Base-by-base conservation (phyloP, 1,284 basidiomycete species). In the Agroathelia rolfsii region DNA sequence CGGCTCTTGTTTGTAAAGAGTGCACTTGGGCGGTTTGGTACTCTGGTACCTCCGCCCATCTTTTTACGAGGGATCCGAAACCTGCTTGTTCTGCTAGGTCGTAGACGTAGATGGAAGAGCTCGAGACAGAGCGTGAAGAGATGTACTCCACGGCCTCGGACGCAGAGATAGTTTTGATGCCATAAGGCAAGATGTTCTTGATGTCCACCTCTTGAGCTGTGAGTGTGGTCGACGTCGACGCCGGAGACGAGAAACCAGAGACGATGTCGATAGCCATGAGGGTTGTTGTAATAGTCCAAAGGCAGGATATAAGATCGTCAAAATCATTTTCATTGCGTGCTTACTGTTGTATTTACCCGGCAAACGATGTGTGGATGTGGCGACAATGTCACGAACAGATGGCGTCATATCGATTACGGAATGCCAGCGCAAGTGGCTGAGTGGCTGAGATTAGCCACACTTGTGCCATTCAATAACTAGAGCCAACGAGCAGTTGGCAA, bases 1-100 rank as follows among this genome's bases (percentile, higher is more conserved):
- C 90, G 11, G 80, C 69, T 37, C 90, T 69, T n/a, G 85, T 89
- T 61, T 94, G 88, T 35, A 92, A 62, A 35, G 70, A 59, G 39
- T 83, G 64, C 6, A 84, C 73, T 35, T 75, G 66, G 3, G 74
- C 66, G 4, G 67, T 58, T 14, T 55, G 52, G 25, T 51, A 42
- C 13, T 48, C 51, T 17, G 41, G 28, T 7, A 61, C 49, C 6
- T 62, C 52, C 2, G 66, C 54, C 75, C 76, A 77, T 36, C 69
- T 62, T 44, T 74, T 78, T 12, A 80, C 77, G 32, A 76, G 56
- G 1, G 66, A 61, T 10, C 86, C 85, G 47, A 89, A 85, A 25
- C 84, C 80, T 12, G 67, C 70, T 45, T 86, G 79, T 41, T 82
- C 75, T 6, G 86, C 82, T 34, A 87, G 64, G 50, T 89, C 85